Evolutionary conservation across 352 stramenopile genomes (phyloP), one percentile per base, ranked within the genome.

Genomic region (Globisporangium canariense): DNA sequence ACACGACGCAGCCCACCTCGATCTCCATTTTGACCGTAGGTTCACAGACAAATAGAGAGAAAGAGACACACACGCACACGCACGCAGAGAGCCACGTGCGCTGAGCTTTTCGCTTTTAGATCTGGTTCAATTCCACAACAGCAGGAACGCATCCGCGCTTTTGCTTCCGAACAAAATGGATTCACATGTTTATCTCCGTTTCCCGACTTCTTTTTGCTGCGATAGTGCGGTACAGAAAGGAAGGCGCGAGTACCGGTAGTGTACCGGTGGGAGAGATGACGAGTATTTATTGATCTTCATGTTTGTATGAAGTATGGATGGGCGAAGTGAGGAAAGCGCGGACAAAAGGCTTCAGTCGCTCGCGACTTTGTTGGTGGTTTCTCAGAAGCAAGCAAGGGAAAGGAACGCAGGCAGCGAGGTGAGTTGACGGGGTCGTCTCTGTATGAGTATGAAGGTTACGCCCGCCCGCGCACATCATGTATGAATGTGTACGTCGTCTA

Each of bases 1-100:
- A 69, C 28, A 94, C 87, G 52, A 74, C 74, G 53, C 69, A 77
- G 43, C 87, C 84, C 8, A 92, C 43, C 46, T 86, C 69, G 13
- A 93, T 62, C 58, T 89, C 78, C 76, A 73, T 78, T 28, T 28
- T 28, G 13, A 3, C 22, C 4, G 2, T 28, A 11, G 47, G 34
- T 40, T 1, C 7, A 10, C 34, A 40, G 34, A 47, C 41, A 47
- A 4, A 18, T 7, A 20, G 41, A 47, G 13, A 47, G 43, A 22
- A 1, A 49, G 43, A 18, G 4, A 30, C n/a, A 5, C 6, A 30
- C n/a, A 30, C 43, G 20, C 43, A 49, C 5, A 20, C 43, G 43
- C 13, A 20, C 14, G 25, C 36, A 41, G 9, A 41, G 36, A 41
- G 18, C 10, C 46, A 52, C n/a, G 38, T 43, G 13, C 40, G 40